Percentiles rank a stretch among this genome's conserved stretches.
These are phyloP conservation scores for Serendipita sp. DNA, from an alignment of 768 basidiomycete species.

Conservation along the genomic window DNA sequence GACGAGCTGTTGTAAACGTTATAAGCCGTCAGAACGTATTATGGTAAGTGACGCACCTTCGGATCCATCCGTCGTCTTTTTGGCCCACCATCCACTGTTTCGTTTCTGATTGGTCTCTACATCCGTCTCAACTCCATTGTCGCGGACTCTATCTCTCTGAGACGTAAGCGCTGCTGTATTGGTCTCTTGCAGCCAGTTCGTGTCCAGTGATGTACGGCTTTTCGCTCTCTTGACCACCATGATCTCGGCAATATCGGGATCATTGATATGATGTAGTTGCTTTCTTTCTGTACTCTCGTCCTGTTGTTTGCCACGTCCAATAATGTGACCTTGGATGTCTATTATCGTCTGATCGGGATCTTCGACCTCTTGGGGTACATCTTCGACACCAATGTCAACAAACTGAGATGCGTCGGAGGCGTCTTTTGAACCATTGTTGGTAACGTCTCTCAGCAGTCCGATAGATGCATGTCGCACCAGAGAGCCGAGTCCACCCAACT, in stretches of 20 bases:
- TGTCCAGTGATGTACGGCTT: not conserved
- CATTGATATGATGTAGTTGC: not conserved
- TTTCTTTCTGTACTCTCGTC: not conserved
- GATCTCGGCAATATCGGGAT: slow-evolving; percentile 2
- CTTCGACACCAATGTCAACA: slow-evolving; percentile 1
- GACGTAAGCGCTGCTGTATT: not conserved
- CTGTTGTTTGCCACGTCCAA: not conserved
- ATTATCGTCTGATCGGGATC: not conserved
- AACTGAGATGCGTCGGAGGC: not conserved
- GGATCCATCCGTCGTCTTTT: not conserved
- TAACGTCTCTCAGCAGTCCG: not conserved
- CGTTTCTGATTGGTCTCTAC: not conserved
- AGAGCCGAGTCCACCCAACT: not conserved
- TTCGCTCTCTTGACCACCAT: not conserved
- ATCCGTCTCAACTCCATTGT: not conserved
- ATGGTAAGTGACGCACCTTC: not conserved
- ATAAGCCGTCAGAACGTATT: not conserved
- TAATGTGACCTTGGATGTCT: not conserved
- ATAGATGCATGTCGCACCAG: slow-evolving; percentile 4
- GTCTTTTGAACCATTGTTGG: not conserved
- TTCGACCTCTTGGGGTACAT: not conserved
- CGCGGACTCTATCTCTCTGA: not conserved
- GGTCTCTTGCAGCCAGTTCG: not conserved
- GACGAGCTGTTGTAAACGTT: not conserved
- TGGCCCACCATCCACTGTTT: slow-evolving; percentile 3